Conservation (phyloP, 2,329 filamentous ascomycete species). For the Penicillium sp. region DNA sequence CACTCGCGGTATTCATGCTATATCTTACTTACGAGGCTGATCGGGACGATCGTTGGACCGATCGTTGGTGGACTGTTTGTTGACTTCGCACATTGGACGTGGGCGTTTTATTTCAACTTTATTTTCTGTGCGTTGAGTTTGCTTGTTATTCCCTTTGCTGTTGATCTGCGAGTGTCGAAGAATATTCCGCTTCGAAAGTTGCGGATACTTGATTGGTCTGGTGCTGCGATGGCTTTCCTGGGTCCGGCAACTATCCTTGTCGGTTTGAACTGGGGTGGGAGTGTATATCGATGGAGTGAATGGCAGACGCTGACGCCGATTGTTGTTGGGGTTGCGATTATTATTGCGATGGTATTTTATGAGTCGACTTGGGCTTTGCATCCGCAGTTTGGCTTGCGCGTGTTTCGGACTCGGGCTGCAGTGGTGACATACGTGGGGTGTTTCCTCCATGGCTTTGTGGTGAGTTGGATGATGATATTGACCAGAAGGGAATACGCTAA, state of each 20-base stretch:
- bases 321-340: constrained; percentile 30
- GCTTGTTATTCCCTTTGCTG: constrained; percentile 30
- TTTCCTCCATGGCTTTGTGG: constrained; percentile 45
- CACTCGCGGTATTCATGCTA: constrained; percentile 35
- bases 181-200: constrained; percentile 23
- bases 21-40: constrained; percentile 30
- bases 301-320: constrained; percentile 43
- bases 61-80: constrained; percentile 28
- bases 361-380: constrained; percentile 34
- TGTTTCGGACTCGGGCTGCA: constrained; percentile 39
- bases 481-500: neutral
- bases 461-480: constrained; percentile 24
- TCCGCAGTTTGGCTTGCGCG: constrained; percentile 37
- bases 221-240: constrained; percentile 40
- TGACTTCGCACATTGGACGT: constrained; percentile 25
- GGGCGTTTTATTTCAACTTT: constrained; percentile 34
- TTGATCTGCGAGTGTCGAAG: constrained; percentile 28
- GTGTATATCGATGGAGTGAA: constrained; percentile 39
- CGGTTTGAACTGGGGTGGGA: constrained; percentile 45
- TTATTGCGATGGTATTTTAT: constrained; percentile 37
- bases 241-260: constrained; percentile 41
- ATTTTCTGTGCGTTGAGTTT: constrained; percentile 31
- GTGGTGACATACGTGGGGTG: constrained; percentile 43
- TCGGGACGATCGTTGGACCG: constrained; percentile 31
- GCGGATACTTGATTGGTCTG: constrained; percentile 43